phyloP scores from a whole-genome alignment of 306 rosid genomes.

The Sechiopsis laciniata region DNA sequence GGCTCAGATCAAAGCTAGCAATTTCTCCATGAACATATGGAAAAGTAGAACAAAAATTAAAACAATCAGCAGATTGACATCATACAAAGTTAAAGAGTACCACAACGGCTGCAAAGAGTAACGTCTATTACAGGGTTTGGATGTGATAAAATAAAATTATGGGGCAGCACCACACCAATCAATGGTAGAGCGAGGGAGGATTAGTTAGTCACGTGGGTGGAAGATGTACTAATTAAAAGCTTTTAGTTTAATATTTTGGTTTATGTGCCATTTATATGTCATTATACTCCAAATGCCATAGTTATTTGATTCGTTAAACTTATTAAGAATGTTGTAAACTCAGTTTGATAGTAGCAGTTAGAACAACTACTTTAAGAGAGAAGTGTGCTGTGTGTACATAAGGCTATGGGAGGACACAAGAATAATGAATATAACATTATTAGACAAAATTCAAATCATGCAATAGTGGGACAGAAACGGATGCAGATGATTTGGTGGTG shows the following conservation, averaged over 20 bases:
- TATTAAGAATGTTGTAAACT: not conserved
- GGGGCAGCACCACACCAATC: too few species aligned
- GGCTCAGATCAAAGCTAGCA: not conserved
- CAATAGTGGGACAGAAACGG: not conserved
- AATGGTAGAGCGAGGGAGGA: not conserved
- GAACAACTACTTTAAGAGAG: not conserved
- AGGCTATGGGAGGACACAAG: not conserved
- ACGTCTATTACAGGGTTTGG: not conserved
- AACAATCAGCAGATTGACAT: not conserved
- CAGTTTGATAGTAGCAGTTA: not conserved
- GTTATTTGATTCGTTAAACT: not conserved
- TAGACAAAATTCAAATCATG: not conserved
- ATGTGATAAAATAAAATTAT: not conserved
- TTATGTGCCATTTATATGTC: not conserved
- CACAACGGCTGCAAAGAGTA: not conserved
- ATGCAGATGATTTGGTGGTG: slow-evolving; percentile 10
- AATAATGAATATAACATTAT: slow-evolving; percentile 5
- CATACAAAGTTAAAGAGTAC: not conserved
- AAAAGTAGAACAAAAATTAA: not conserved
- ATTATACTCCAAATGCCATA: not conserved
- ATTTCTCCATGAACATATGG: not conserved
- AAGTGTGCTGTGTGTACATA: not conserved
- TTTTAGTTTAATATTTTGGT: not conserved
- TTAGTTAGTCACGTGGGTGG: not conserved
- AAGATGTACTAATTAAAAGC: not conserved